Evolutionary conservation across 1,284 basidiomycete species (phyloP), one percentile per base, ranked within the genome.

Genomic region (Sanghuangporus baumii): DNA sequence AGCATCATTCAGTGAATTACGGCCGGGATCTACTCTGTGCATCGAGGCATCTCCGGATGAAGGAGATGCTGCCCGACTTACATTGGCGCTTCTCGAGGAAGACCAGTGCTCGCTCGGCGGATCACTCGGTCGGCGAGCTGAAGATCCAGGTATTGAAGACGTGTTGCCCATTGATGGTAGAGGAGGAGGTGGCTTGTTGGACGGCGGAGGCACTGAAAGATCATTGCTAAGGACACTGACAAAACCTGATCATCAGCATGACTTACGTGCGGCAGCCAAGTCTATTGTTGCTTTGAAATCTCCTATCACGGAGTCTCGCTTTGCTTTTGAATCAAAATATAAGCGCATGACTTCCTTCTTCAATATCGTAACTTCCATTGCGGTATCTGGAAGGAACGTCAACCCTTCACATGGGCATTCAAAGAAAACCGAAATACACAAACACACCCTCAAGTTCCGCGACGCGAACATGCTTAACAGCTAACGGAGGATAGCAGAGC

Each of bases 401-500:
- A 36, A 6, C n/a, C 14, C 52, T 54, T 23, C 2, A 12, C n/a
- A 20, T 26, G 14, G 16, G 14, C 31, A 7, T 54, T 67, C 55
- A 57, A 37, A 54, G 54, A 57, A 52, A 43, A n/a, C 11, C 7
- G 43, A 46, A n/a, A n/a, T n/a, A 14, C 2, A n/a, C 20, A 46
- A 52, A 61, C 50, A 80, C 79, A 48, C 80, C 84, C 61, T 80
- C 77, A 5, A 86, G 78, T 69, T 87, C 88, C 31, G 76, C 79
- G n/a, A 89, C 85, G 67, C 83, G 82, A 60, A 98, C 78, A 70
- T 98, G 94, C 73, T 98, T 98, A 4, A 95, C 96, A 7, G 97
- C 91, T 57, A 99, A 78, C 2, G 97, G 97, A 20, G 97, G 97
- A 77, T 97, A 99, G 66, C 91, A 85, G 58, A 99, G 78, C 88